These are phyloP conservation scores for Solanum sparsipilum DNA, from an alignment of 257 asterid genomes.

Conservation along the genomic window DNA sequence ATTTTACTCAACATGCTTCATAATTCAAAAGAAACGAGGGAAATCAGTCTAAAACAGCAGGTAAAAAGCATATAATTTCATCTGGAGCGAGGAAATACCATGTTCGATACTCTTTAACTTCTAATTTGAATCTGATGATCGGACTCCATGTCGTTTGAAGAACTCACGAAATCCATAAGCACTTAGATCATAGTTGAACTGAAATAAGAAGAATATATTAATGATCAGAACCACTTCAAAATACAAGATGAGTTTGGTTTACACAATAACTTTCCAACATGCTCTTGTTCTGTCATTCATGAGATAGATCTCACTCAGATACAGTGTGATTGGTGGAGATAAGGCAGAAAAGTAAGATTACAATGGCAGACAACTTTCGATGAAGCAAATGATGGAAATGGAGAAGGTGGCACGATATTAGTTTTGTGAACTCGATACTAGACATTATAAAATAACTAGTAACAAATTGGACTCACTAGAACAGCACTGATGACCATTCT, in stretches of 20 bases:
- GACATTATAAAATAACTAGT: background rate
- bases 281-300: background rate
- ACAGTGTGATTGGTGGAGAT: background rate
- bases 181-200: slow-evolving; percentile 66
- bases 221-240: background rate
- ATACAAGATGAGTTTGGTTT: background rate
- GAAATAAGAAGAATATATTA: slow-evolving; percentile 11
- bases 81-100: background rate
- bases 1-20: background rate
- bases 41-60: background rate
- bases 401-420: background rate
- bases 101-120: background rate
- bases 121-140: slow-evolving; percentile 30
- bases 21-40: background rate
- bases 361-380: background rate
- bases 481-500: background rate
- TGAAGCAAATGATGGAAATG: background rate
- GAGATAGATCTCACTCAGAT: background rate
- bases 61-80: background rate
- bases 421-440: background rate
- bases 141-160: slow-evolving; percentile 63
- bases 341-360: background rate
- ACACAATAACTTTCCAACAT: background rate
- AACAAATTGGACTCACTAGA: background rate
- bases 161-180: slow-evolving; percentile 83